Evolutionary conservation across 2,329 filamentous ascomycete species (phyloP).

Genomic region (Fusarium newnesense): DNA sequence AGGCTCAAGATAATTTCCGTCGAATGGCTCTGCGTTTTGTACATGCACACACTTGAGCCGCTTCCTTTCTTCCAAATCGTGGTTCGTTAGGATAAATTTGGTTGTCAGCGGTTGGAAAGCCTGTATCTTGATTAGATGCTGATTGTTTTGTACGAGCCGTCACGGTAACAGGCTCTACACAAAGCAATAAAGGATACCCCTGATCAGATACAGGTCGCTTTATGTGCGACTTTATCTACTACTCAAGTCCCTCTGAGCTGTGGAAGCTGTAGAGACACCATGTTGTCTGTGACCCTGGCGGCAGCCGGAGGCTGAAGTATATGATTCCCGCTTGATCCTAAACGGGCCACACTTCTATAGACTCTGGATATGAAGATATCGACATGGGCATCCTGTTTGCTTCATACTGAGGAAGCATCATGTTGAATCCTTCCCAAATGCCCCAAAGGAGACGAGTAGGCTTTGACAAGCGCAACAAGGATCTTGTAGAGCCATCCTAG

Average conservation of each 20-base stretch:
- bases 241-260: slow-evolving; percentile 71
- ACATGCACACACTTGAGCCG: neutral
- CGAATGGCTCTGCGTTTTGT: neutral
- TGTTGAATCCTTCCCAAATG: neutral
- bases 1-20: neutral
- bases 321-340: accelerated
- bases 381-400: neutral
- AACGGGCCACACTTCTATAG: neutral
- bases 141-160: too few species aligned
- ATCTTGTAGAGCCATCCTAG: neutral
- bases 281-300: neutral
- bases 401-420: neutral
- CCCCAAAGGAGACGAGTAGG: neutral
- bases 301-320: neutral
- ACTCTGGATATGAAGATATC: too few species aligned
- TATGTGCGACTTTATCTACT: slow-evolving; percentile 84
- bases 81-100: too few species aligned
- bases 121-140: too few species aligned
- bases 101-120: too few species aligned
- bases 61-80: neutral
- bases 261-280: slow-evolving; percentile 54
- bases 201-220: slow-evolving; percentile 72
- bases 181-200: too few species aligned
- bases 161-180: too few species aligned
- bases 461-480: too few species aligned